These are phyloP conservation scores for Oxyria digyna DNA, from an alignment of 148 eudicot genomes.

Conservation along the genomic window DNA sequence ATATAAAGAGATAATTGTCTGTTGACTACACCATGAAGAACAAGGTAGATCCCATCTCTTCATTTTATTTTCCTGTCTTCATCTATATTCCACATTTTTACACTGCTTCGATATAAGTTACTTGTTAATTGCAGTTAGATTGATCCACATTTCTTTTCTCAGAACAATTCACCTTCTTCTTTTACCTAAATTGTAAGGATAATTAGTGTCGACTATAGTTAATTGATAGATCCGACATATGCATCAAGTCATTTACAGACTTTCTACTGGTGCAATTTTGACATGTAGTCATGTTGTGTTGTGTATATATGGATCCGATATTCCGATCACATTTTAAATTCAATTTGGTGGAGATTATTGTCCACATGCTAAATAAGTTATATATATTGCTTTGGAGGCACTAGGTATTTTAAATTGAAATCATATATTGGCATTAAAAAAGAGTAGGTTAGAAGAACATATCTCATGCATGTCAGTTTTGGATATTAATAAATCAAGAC, in stretches of 20 bases:
- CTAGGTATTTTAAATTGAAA: not conserved
- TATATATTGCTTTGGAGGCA: not conserved
- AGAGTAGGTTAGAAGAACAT: not conserved
- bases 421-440: not conserved
- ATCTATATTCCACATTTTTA: not conserved
- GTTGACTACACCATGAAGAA: not conserved
- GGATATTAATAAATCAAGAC: not conserved
- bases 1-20: not conserved
- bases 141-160: not conserved
- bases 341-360: not conserved
- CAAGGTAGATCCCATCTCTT: not conserved
- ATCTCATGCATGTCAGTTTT: not conserved
- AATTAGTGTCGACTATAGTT: not conserved
- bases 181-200: not conserved
- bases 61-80: not conserved
- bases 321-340: not conserved
- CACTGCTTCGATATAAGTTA: too few species aligned
- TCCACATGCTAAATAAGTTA: conserved; percentile 1
- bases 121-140: too few species aligned
- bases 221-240: not conserved
- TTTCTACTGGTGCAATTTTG: not conserved
- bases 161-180: not conserved
- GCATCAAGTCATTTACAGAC: not conserved
- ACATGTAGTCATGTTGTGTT: too few species aligned
- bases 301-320: not conserved